These are phyloP conservation scores for Eucalyptus grandis DNA, from an alignment of 345 rosid genomes.

Conservation along the genomic window DNA sequence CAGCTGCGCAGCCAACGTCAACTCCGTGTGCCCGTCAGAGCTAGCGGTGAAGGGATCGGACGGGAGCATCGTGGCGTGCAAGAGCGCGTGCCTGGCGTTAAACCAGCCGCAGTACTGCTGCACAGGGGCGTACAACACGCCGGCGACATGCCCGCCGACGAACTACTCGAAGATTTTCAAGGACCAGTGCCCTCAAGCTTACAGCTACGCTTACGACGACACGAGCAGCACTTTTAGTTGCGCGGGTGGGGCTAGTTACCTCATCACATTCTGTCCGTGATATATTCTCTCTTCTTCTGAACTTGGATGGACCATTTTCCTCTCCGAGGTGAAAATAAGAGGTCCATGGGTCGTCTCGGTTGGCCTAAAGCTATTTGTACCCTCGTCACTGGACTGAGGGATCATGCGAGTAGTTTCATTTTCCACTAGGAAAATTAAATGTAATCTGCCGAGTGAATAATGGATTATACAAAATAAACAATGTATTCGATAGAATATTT, in stretches of 20 bases:
- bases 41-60: not conserved
- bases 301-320: not conserved
- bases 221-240: not conserved
- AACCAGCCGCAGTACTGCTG: not conserved
- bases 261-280: not conserved
- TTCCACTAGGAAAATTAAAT: not conserved
- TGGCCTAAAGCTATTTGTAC: not conserved
- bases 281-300: not conserved
- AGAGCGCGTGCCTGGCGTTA: not conserved
- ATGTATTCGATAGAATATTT: too few species aligned
- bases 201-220: not conserved
- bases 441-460: not conserved
- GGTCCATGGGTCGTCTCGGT: not conserved
- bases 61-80: not conserved
- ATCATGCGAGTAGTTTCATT: not conserved
- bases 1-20: not conserved
- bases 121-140: accelerated
- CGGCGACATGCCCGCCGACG: not conserved
- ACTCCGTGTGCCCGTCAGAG: not conserved
- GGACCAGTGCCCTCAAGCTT: not conserved
- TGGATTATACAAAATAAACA: not conserved
- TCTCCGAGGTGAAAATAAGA: not conserved
- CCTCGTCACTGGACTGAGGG: not conserved
- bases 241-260: not conserved
- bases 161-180: not conserved